Percentiles rank a stretch among this genome's conserved stretches.
Conservation (phyloP, 2,329 filamentous ascomycete species). For the Paramyrothecium sp. region DNA sequence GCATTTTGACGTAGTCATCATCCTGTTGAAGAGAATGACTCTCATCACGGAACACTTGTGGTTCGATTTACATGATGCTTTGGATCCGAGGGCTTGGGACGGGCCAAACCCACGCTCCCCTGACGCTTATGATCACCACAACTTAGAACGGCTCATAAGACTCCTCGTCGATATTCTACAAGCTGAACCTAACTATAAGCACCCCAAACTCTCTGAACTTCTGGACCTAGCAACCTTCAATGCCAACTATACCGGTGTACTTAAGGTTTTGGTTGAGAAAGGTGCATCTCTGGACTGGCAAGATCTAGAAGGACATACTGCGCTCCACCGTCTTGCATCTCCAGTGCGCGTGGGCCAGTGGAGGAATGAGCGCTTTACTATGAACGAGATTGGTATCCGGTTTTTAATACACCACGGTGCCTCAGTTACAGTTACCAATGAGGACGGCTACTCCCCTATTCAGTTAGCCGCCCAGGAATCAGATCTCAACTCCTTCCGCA, state of each 20-base stretch:
- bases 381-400: constrained; percentile 4
- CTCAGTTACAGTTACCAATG: constrained; percentile 8
- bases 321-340: constrained; percentile 11
- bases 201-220: no score
- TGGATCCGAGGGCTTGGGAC: neutral
- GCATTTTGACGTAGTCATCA: constrained; percentile 3
- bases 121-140: neutral
- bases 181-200: constrained; percentile 12
- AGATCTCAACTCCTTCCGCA: constrained; percentile 4
- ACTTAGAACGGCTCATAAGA: constrained; percentile 9
- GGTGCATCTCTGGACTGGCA: constrained; percentile 12
- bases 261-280: constrained; percentile 14
- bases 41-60: neutral
- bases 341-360: constrained; percentile 2
- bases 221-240: constrained; percentile 3
- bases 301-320: constrained; percentile 6
- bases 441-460: constrained; percentile 14
- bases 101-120: neutral
- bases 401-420: constrained; percentile 13
- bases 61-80: neutral
- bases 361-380: neutral
- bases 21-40: neutral
- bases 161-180: constrained; percentile 7
- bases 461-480: constrained; percentile 8
- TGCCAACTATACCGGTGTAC: constrained; percentile 7